These are phyloP conservation scores for Taphrina flavorubra DNA, from an alignment of 1,139 yeast genomes.

Conservation along the genomic window DNA sequence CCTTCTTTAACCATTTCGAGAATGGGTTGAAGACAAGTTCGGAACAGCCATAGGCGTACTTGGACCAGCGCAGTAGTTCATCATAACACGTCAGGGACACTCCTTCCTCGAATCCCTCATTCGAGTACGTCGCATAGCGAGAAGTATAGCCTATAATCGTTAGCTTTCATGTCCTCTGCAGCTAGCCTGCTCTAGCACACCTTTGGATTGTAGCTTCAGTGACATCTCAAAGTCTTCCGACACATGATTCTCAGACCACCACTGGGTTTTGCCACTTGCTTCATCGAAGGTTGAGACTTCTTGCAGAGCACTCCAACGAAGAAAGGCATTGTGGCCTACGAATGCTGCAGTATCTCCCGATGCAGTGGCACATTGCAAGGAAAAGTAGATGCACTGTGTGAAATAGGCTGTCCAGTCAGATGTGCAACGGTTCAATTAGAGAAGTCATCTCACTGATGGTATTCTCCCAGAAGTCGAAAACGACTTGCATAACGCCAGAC, in stretches of 20 bases:
- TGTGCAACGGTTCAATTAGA: constrained; percentile 36
- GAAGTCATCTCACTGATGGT: constrained; percentile 33
- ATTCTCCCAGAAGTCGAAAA: constrained; percentile 44
- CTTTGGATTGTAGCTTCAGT: constrained; percentile 43
- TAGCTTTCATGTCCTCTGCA: neutral
- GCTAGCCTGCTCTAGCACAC: neutral
- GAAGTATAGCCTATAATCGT: constrained; percentile 42
- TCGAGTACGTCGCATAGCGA: constrained; percentile 42
- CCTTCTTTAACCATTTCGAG: constrained; percentile 42
- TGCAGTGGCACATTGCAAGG: constrained; percentile 44
- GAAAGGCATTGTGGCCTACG: constrained; percentile 45
- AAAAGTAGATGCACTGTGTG: constrained; percentile 45
- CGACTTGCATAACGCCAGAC: constrained; percentile 45
- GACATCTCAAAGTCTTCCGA: constrained; percentile 46
- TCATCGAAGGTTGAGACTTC: constrained; percentile 40
- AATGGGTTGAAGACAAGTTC: constrained; percentile 44
- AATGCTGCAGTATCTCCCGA: constrained; percentile 46
- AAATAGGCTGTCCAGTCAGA: constrained; percentile 43
- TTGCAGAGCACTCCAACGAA: constrained; percentile 45
- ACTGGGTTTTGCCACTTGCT: constrained; percentile 43
- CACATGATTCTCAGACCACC: constrained; percentile 45
- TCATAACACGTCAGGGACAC: constrained; percentile 45
- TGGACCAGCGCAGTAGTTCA: constrained; percentile 45
- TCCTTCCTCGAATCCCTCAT: constrained; percentile 44
- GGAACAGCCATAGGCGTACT: constrained; percentile 45